Conservation (phyloP, 805 yeast species). For the Candida nonsorbophila region DNA sequence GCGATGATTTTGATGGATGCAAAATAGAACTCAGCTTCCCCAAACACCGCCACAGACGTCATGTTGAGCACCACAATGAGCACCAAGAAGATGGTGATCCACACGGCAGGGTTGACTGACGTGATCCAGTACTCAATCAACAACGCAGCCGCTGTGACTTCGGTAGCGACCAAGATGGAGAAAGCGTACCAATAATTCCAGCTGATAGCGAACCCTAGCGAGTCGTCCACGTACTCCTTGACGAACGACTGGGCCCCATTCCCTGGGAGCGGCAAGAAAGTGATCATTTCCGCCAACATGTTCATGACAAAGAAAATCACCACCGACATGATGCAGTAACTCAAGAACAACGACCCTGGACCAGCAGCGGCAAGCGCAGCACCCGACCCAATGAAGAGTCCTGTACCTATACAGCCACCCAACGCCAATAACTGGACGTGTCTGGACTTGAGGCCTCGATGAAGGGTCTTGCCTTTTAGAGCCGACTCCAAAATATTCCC, state of each 20-base stretch:
- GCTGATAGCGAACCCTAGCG: constrained; percentile 29
- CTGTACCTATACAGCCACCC: constrained; percentile 63
- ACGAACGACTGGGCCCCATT: constrained; percentile 27
- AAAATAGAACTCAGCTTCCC: constrained; percentile 57
- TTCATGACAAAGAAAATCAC: constrained; percentile 26
- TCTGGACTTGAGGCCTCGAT: constrained; percentile 34
- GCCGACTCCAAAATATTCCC: constrained; percentile 16
- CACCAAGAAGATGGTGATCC: constrained; percentile 40
- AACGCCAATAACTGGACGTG: constrained; percentile 74
- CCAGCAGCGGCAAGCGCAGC: constrained; percentile 56
- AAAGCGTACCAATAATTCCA: constrained; percentile 31
- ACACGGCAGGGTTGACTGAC: constrained; percentile 27
- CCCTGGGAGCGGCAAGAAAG: constrained; percentile 30
- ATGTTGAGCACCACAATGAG: constrained; percentile 35
- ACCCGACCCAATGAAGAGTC: constrained; percentile 64
- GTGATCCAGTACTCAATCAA: constrained; percentile 30
- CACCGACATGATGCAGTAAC: constrained; percentile 16
- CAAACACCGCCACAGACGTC: constrained; percentile 45
- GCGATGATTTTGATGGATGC: constrained; percentile 60
- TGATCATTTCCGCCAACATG: constrained; percentile 27
- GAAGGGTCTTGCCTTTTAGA: constrained; percentile 19
- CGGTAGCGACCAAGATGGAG: constrained; percentile 28
- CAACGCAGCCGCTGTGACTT: constrained; percentile 30
- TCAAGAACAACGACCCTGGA: constrained; percentile 55
- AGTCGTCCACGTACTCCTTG: constrained; percentile 19